Evolutionary conservation across 345 rosid species (phyloP), one percentile per base, ranked within the genome.

Genomic region (Psidium guajava): DNA sequence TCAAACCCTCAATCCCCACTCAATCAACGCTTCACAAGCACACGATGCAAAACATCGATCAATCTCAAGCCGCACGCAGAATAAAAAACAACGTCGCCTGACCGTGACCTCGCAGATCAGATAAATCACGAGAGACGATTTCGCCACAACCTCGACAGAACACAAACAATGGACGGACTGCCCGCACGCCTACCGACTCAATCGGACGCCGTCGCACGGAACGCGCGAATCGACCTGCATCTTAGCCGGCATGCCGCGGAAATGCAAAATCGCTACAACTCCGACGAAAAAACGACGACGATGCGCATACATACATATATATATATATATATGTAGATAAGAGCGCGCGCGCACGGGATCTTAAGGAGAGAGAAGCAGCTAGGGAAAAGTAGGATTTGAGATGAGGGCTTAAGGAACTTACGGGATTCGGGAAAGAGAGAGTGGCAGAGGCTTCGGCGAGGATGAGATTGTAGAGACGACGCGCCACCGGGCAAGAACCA

Each of bases 381-480:
- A 32, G 82, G 81, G 87, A 86, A 87, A 84, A 86, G 11, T 59
- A 82, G 89, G 89, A 89, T 54, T 86, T 82, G 82, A 83, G 40
- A 49, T 18, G 25, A 54, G 82, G 80, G 75, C 42, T 9, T 4
- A 15, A 40, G 83, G 54, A 61, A 77, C 69, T 24, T 13, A 77
- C 59, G 36, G 51, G 82, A 36, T 59, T 21, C 40, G 15, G 89
- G 91, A 89, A 89, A 89, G 87, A 56, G 85, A 25, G 22, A 28
- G 86, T 86, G 84, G 83, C 85, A 85, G 85, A 88, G n/a, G 58
- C 8, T 51, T 89, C 88, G 85, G 88, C 32, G 88, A 36, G 86
- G 88, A 42, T 86, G 83, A 89, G 90, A 86, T 86, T 21, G 87
- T 88, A 36, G 85, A 86, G 85, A 84, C 56, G 80, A 59, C 84